Evolutionary conservation across 495 filamentous ascomycete genomes (phyloP).

Genomic region (Annulohypoxylon stygium): DNA sequence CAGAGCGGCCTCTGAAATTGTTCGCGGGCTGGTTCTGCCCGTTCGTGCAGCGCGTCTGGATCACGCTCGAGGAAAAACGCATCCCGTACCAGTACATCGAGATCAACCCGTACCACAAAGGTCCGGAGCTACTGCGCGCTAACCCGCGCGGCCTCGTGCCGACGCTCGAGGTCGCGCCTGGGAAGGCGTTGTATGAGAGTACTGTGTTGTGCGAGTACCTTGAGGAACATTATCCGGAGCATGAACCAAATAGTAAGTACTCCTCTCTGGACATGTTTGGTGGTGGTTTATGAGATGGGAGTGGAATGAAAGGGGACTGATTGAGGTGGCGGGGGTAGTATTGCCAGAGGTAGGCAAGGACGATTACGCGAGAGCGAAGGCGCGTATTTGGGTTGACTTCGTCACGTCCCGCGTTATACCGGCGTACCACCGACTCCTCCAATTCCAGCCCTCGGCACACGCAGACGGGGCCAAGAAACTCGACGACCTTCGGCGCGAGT

Average conservation of each 20-base stretch:
- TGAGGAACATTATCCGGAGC: constrained; percentile 68
- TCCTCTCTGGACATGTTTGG: too few species aligned
- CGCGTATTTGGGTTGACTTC: constrained; percentile 73
- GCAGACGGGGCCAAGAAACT: constrained; percentile 62
- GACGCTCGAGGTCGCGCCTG: constrained; percentile 63
- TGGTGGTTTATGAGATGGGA: too few species aligned
- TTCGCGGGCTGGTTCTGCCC: constrained; percentile 74
- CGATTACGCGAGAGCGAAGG: constrained; percentile 65
- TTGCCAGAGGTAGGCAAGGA: constrained; percentile 53
- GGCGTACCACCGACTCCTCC: constrained; percentile 69
- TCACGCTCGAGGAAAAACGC: constrained; percentile 71
- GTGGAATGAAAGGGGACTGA: too few species aligned
- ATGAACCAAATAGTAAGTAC: too few species aligned
- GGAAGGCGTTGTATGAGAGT: constrained; percentile 70
- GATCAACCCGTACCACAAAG: constrained; percentile 72
- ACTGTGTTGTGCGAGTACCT: constrained; percentile 73
- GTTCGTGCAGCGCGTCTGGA: constrained; percentile 70
- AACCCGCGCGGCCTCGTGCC: constrained; percentile 74
- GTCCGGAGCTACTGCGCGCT: constrained; percentile 64
- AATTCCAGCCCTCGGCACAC: constrained; percentile 64
- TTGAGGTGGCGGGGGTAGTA: constrained; percentile 49
- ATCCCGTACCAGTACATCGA: constrained; percentile 76
- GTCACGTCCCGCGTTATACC: constrained; percentile 71
- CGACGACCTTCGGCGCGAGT: constrained; percentile 41
- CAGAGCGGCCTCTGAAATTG: constrained; percentile 68